Percentiles rank a stretch among this genome's conserved stretches.
phyloP scores from a whole-genome alignment of 176 grass and related monocot genomes.

The Carex scoparia region DNA sequence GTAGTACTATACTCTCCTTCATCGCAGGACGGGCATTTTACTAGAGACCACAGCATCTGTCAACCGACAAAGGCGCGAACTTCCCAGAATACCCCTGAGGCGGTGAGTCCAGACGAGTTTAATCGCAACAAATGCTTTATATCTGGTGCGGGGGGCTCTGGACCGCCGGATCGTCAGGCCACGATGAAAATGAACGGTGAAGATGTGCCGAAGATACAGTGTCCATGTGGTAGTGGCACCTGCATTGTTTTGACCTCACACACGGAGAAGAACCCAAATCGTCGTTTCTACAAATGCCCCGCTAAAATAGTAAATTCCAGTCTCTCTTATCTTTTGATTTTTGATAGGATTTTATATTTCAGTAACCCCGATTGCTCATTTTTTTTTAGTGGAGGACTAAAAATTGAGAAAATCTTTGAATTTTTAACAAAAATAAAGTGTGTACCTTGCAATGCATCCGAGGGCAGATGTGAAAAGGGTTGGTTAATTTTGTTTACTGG shows the following conservation, averaged over 20 bases:
- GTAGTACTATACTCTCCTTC: not conserved
- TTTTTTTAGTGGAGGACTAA: not conserved
- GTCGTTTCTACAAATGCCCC: conserved; percentile 31
- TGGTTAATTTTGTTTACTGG: too few species aligned
- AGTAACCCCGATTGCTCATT: not conserved
- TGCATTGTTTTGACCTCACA: conserved; percentile 22
- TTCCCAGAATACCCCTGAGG: conserved; percentile 14
- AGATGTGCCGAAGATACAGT: not conserved
- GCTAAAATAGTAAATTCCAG: not conserved
- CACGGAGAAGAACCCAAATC: conserved; percentile 21
- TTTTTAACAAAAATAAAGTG: not conserved
- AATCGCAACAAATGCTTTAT: not conserved
- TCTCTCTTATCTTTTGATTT: not conserved
- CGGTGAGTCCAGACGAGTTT: not conserved
- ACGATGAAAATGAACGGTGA: not conserved
- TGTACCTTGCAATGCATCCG: not conserved
- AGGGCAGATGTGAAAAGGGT: too few species aligned
- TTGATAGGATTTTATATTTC: not conserved
- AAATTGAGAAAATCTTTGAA: not conserved
- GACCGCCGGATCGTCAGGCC: conserved; percentile 1
- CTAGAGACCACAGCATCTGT: not conserved
- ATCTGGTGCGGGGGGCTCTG: not conserved
- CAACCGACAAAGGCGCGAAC: not conserved
- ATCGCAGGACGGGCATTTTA: not conserved
- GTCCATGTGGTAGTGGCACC: conserved; percentile 25